A percentile compares a stretch with the other conserved stretches of the same genome.
These are phyloP conservation scores for Aspergillus mulundensis DNA, from an alignment of 495 filamentous ascomycete species.

Conservation along the genomic window DNA sequence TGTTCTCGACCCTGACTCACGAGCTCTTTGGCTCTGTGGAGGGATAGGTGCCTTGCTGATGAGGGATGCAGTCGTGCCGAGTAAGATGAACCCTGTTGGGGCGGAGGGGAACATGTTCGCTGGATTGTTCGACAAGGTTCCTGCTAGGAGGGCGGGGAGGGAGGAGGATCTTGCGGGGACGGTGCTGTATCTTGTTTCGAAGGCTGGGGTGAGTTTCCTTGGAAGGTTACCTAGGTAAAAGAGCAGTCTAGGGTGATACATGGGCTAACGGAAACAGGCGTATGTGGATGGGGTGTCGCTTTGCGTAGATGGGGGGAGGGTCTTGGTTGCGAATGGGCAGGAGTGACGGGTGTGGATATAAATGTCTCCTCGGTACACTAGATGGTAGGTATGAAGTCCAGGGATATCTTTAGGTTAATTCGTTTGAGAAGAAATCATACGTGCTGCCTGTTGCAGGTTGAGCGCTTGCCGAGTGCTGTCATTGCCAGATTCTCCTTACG, in stretches of 20 bases:
- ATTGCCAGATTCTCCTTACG: too few species aligned
- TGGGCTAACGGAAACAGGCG: conserved; percentile 15
- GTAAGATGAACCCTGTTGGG: conserved; percentile 46
- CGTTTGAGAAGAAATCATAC: too few species aligned
- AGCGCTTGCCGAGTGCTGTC: too few species aligned
- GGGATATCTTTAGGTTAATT: too few species aligned
- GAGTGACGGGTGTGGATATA: conserved; percentile 19
- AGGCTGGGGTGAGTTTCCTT: conserved; percentile 28
- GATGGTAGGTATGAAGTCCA: too few species aligned
- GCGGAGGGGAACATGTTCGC: conserved; percentile 41
- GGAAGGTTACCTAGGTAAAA: too few species aligned
- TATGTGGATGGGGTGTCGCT: conserved; percentile 37
- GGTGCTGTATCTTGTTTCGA: conserved; percentile 37
- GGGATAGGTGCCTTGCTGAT: neutral
- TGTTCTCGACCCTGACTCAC: conserved; percentile 9
- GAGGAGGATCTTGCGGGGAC: conserved; percentile 40
- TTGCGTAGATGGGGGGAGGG: conserved; percentile 23
- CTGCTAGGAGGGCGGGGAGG: conserved; percentile 36
- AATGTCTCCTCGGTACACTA: too few species aligned
- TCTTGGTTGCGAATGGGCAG: conserved; percentile 35
- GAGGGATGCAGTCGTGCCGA: conserved; percentile 36
- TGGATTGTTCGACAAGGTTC: conserved; percentile 40
- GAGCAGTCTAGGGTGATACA: neutral
- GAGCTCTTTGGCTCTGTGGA: too few species aligned
- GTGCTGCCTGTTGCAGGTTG: too few species aligned